Base-by-base conservation (phyloP, 2,329 filamentous ascomycete genomes). In the Beauveria sp. region DNA sequence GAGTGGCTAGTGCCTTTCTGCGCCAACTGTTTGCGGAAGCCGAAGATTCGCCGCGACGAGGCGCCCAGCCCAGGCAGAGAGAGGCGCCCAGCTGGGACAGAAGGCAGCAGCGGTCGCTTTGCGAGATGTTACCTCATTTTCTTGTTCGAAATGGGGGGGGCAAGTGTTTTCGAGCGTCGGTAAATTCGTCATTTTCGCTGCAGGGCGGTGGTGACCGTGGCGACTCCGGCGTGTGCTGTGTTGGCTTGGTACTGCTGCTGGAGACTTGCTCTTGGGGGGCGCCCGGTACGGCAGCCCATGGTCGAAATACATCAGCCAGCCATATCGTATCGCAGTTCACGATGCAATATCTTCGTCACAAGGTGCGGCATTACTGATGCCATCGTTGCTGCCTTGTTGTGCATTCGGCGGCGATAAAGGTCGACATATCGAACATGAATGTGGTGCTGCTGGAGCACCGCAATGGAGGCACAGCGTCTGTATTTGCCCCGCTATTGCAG, bases 1-100 rank as follows among this genome's bases (percentile, higher is more conserved):
- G 37, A 28, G 59, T 61, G 59, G 59, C 59, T 61, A 40, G 59
- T 61, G 59, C 40, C 22, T 47, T 53, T n/a, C 26, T 24, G 34
- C 16, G 34, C 47, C 41, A 26, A 24, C 53, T 61, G 59, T 57
- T 61, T 57, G 37, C 59, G 58, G 50, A 47, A 47, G 58, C 58
- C 50, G 41, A 53, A 55, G 58, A 43, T 58, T 58, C 55, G 55
- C 55, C 55, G 55, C 34, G 12, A 16, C 1, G 46, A 43, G 16
- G 26, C 34, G 46, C 22, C 46, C 18, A n/a, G n/a, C 26, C 22
- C 28, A 51, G 55, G 55, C 46, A 51, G 34, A 43, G 34, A 43
- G 6, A 18, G 37, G 3, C 40, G n/a, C 20, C 55, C 8, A 48
- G 40, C 53, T 28, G 41, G 14, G 26, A 14, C 28, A 24, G 7